Evolutionary conservation across 257 asterid genomes (phyloP).

Genomic region (Gentiana macrophylla): DNA sequence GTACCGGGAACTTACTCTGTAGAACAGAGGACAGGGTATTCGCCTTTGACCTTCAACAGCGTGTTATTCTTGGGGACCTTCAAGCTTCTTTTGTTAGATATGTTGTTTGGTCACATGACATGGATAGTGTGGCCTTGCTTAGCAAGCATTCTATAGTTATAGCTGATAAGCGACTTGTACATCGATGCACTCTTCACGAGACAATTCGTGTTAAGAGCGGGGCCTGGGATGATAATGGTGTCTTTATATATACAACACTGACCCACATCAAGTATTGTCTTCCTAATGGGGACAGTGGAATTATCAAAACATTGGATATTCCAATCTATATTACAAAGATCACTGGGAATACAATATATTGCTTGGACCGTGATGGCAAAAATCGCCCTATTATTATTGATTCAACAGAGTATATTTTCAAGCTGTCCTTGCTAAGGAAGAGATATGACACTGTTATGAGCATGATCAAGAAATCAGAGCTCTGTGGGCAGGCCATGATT

Average conservation of each 20-base stretch:
- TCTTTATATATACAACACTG: constrained; percentile 63
- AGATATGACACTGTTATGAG: constrained; percentile 72
- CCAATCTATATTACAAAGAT: constrained; percentile 73
- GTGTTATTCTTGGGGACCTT: constrained; percentile 53
- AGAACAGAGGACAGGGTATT: constrained; percentile 81
- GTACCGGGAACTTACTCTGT: constrained; percentile 74
- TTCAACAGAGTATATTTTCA: constrained; percentile 66
- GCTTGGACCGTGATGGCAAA: constrained; percentile 97
- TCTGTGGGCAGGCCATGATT: constrained; percentile 87
- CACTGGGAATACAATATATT: constrained; percentile 62
- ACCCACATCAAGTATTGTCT: constrained; percentile 84
- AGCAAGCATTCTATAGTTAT: constrained; percentile 77
- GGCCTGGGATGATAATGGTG: constrained; percentile 87
- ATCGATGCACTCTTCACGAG: constrained; percentile 78
- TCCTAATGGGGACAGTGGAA: constrained; percentile 86
- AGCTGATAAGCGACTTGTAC: constrained; percentile 71
- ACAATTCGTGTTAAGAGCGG: constrained; percentile 89
- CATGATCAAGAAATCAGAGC: constrained; percentile 71
- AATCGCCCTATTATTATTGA: constrained; percentile 77
- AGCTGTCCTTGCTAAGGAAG: constrained; percentile 52
- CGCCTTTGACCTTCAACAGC: constrained; percentile 75
- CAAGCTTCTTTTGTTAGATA: constrained; percentile 23
- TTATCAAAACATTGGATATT: constrained; percentile 63
- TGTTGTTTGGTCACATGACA: constrained; percentile 77
- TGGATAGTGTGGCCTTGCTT: constrained; percentile 73